These are phyloP conservation scores for Candida maltosa DNA, from an alignment of 805 yeast genomes.

Conservation along the genomic window DNA sequence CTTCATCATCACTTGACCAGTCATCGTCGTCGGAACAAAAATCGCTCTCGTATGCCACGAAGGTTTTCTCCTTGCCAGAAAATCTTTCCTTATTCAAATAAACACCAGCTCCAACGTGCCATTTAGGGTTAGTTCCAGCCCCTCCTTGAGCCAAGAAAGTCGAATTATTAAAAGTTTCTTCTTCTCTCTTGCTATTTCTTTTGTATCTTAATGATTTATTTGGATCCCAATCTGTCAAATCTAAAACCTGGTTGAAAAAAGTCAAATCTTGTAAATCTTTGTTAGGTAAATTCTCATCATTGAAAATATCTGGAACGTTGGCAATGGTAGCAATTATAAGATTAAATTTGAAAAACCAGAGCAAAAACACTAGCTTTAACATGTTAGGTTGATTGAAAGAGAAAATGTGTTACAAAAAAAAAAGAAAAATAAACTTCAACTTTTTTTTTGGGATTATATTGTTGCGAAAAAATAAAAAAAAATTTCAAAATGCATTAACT, in stretches of 20 bases:
- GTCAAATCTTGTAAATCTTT: conserved; percentile 6
- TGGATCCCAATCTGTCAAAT: background rate
- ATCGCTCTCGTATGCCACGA: conserved; percentile 5
- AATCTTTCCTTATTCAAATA: conserved; percentile 14
- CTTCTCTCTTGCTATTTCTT: background rate
- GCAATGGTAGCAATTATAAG: background rate
- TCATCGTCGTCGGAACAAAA: background rate
- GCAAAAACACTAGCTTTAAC: conserved; percentile 3
- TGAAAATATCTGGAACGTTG: background rate
- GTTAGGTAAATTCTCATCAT: background rate
- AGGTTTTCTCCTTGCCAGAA: too few relatives aligned
- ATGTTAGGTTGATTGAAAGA: conserved; percentile 1
- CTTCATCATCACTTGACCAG: conserved; percentile 1
- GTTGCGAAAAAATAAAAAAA: too few relatives aligned
- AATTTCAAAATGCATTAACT: too few relatives aligned
- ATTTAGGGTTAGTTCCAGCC: conserved; percentile 3
- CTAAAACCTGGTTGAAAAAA: conserved; percentile 7
- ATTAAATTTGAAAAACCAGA: background rate
- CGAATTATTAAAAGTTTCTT: background rate
- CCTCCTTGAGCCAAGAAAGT: conserved; percentile 7
- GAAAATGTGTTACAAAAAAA: conserved; percentile 1
- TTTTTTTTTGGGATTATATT: too few relatives aligned
- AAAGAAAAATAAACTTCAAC: background rate
- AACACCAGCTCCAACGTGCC: conserved; percentile 16
- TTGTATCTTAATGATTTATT: conserved; percentile 1